Conservation (phyloP, 2,329 filamentous ascomycete species). For the Ceratocystis cubensis region DNA sequence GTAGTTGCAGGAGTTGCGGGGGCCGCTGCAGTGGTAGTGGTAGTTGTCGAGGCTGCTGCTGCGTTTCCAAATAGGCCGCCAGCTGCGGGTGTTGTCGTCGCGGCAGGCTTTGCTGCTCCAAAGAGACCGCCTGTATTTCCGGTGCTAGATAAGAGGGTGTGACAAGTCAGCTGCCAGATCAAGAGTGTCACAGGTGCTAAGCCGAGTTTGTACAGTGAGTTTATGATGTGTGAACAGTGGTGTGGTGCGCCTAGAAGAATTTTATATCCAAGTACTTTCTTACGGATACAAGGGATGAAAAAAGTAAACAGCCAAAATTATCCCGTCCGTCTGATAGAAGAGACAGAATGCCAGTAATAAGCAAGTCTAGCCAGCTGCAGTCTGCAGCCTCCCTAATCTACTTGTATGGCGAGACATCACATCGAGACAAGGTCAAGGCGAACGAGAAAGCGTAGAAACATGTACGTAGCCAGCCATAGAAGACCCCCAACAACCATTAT, state of each 20-base stretch:
- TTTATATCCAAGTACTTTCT: background rate
- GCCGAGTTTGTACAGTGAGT: too few relatives aligned
- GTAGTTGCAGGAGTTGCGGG: constrained; percentile 13
- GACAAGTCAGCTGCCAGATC: constrained; percentile 8
- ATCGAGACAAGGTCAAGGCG: background rate
- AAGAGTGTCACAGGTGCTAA: too few relatives aligned
- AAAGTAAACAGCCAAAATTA: background rate
- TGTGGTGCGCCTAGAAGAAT: background rate
- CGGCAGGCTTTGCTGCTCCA: constrained; percentile 23
- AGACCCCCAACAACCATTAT: background rate
- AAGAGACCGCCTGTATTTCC: constrained; percentile 15
- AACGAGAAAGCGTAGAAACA: background rate
- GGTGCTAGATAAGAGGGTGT: constrained; percentile 21
- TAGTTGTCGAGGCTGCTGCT: constrained; percentile 24
- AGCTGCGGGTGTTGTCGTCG: constrained; percentile 27
- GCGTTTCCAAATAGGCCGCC: constrained; percentile 30
- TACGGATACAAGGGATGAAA: constrained; percentile 6
- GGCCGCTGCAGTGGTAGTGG: background rate
- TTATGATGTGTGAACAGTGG: too few relatives aligned
- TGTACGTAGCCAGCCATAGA: background rate
- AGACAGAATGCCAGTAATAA: background rate
- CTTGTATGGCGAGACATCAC: background rate
- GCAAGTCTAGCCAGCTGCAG: too few relatives aligned
- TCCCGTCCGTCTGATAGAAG: background rate
- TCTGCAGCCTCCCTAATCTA: background rate